These are phyloP conservation scores for Teunomyces panamensis DNA, from an alignment of 805 yeast genomes.

Conservation along the genomic window DNA sequence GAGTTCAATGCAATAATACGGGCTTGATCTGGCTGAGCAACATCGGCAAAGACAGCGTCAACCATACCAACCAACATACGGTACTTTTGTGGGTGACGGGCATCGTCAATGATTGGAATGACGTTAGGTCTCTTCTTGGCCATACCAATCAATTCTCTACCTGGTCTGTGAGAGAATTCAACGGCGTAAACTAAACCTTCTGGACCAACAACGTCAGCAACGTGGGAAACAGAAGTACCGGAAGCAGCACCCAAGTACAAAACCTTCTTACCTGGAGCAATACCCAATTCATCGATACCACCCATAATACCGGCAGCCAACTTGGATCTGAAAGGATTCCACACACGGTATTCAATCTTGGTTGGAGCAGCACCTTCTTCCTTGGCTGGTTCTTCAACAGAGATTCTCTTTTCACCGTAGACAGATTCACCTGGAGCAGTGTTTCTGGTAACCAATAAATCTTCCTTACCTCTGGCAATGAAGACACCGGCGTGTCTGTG, in stretches of 20 bases:
- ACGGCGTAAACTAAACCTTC: constrained; percentile 99
- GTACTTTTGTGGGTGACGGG: constrained; percentile 99
- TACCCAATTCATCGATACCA: constrained; percentile 96
- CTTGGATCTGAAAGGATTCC: constrained; percentile 99
- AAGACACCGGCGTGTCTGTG: constrained; percentile 98
- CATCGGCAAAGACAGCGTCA: constrained; percentile 98
- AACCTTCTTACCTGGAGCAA: constrained; percentile 97
- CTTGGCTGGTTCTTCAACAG: constrained; percentile 88
- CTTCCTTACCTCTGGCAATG: constrained; percentile 99
- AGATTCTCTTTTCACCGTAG: constrained; percentile 95
- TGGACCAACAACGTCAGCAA: constrained; percentile 97
- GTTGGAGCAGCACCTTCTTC: constrained; percentile 88
- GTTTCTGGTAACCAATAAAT: constrained; percentile 94
- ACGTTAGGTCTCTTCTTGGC: constrained; percentile 99
- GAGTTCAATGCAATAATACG: constrained; percentile 98
- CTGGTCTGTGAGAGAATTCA: constrained; percentile 99
- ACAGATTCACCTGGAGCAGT: constrained; percentile 98
- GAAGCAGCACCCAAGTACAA: constrained; percentile 98
- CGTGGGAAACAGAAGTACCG: constrained; percentile 98
- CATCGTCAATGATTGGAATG: constrained; percentile 98
- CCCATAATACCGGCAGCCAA: constrained; percentile 99
- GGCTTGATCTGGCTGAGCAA: constrained; percentile 99
- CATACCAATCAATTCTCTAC: constrained; percentile 98
- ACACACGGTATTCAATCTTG: constrained; percentile 97
- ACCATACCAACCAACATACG: constrained; percentile 99